A percentile compares a stretch with the other conserved stretches of the same genome.
Evolutionary conservation across 345 rosid genomes (phyloP).

Genomic region (Citrus inodora): DNA sequence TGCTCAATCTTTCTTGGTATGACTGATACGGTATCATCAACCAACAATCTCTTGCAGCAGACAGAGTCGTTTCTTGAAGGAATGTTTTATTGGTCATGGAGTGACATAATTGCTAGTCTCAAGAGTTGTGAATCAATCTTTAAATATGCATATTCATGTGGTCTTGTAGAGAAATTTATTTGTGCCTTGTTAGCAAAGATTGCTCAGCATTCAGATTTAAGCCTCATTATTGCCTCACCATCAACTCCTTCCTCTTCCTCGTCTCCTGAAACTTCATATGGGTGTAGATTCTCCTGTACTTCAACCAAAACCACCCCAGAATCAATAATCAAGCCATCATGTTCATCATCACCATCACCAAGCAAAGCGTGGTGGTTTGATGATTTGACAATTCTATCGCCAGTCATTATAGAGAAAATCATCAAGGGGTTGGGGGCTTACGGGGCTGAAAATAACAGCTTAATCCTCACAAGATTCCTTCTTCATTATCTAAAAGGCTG

Average conservation of each 20-base stretch:
- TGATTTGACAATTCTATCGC: constrained; percentile 47
- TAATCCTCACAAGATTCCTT: constrained; percentile 66
- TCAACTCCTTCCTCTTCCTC: constrained; percentile 51
- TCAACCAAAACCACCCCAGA: constrained; percentile 32
- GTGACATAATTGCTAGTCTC: constrained; percentile 46
- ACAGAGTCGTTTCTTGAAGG: constrained; percentile 56
- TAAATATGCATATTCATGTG: constrained; percentile 47
- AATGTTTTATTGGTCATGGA: constrained; percentile 63
- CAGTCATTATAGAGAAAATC: constrained; percentile 44
- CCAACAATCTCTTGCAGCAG: constrained; percentile 59
- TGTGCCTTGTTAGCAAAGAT: constrained; percentile 53
- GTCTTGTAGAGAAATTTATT: constrained; percentile 50
- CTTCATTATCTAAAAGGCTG: constrained; percentile 60
- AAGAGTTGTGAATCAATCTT: constrained; percentile 59
- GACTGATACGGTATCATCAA: constrained; percentile 12
- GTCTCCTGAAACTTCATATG: constrained; percentile 44
- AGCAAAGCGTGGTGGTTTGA: constrained; percentile 79
- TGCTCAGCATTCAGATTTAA: constrained; percentile 50
- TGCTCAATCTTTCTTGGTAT: constrained; percentile 63
- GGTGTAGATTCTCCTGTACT: constrained; percentile 38
- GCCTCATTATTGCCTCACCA: constrained; percentile 27
- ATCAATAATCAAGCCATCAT: constrained; percentile 20
- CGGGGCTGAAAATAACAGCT: constrained; percentile 43
- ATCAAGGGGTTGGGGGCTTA: constrained; percentile 47
- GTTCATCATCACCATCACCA: constrained; percentile 12